A percentile compares a stretch with the other conserved stretches of the same genome.
Evolutionary conservation across 2,329 filamentous ascomycete species (phyloP).

Genomic region (Xylariales sp.): DNA sequence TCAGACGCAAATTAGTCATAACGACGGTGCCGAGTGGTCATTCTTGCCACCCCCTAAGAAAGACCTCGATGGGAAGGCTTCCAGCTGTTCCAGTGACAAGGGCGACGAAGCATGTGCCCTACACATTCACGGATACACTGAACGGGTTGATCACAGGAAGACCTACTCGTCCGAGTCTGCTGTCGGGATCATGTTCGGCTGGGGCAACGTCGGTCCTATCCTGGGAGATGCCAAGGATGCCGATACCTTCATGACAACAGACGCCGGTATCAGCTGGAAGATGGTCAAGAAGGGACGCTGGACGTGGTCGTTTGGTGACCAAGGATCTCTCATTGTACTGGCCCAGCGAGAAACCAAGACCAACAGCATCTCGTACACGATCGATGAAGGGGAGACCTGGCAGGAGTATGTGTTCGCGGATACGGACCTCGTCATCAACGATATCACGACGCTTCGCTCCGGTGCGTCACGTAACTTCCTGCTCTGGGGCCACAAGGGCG

Average conservation of each 20-base stretch:
- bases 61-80: conserved; percentile 67
- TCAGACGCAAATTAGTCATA: conserved; percentile 91
- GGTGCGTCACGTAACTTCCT: conserved; percentile 90
- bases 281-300: conserved; percentile 82
- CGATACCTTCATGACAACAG: conserved; percentile 84
- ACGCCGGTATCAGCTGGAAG: conserved; percentile 87
- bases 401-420: conserved; percentile 67
- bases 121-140: conserved; percentile 93
- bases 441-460: conserved; percentile 83
- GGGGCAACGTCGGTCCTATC: conserved; percentile 79
- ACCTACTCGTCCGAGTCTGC: conserved; percentile 87
- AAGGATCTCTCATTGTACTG: conserved; percentile 87
- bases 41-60: conserved; percentile 67
- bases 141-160: conserved; percentile 73
- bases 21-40: conserved; percentile 86
- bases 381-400: conserved; percentile 81
- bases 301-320: conserved; percentile 93
- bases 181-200: conserved; percentile 83
- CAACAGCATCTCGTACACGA: conserved; percentile 67
- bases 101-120: conserved; percentile 70
- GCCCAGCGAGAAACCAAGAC: conserved; percentile 67
- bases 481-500: conserved; percentile 69
- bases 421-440: conserved; percentile 65
- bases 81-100: conserved; percentile 57
- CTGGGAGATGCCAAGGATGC: conserved; percentile 65